Base-by-base conservation (phyloP, 2,329 filamentous ascomycete species). In the Claviceps cyperi region DNA sequence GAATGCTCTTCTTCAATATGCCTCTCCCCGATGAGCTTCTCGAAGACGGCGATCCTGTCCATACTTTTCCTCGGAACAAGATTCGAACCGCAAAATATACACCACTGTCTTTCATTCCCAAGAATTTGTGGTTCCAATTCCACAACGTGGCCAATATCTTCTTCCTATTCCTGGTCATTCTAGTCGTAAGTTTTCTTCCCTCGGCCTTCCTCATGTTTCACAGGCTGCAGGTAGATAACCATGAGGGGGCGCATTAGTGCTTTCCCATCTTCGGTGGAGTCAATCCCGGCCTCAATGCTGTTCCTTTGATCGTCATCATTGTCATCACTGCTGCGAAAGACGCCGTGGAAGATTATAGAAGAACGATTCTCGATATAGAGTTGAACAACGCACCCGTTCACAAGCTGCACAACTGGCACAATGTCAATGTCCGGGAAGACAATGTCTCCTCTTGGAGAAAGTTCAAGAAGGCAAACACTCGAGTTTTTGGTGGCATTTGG, bases 121-220 rank as follows among this genome's bases (percentile, higher is more conserved):
- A 97, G 72, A 97, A 98, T 68, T 64, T 98, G 62, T 98, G 84
- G 81, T 87, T 94, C 56, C 94, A 98, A 67, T 97, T 98, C 64
- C 91, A 98, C 69, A 97, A 97, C 63, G 84, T 98, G 60, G 92
- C 92, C 62, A 98, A 98, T 66, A 84, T 97, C 49, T 98, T 97
- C 70, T 98, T 98, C 76, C 74, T 97, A 58, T 96, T 97, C 69
- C 78, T 91, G 60, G 90, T 96, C 64, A 94, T 98, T 62, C 77
- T 98, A 53, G 83, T 84, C 61, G 92, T 97, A 83, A 75, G 90
- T 64, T 46, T 43, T 21, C 47, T 13, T 3, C 19, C 17, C 3
- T 24, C 2, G 3, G 15, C 15, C 17, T 22, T n/a, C 13, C 1
- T 8, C 5, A 32, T 43, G 11, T 5, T 22, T 15, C 5, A 43